Conservation (phyloP, 768 basidiomycete species). For the Termitomyces sp. region DNA sequence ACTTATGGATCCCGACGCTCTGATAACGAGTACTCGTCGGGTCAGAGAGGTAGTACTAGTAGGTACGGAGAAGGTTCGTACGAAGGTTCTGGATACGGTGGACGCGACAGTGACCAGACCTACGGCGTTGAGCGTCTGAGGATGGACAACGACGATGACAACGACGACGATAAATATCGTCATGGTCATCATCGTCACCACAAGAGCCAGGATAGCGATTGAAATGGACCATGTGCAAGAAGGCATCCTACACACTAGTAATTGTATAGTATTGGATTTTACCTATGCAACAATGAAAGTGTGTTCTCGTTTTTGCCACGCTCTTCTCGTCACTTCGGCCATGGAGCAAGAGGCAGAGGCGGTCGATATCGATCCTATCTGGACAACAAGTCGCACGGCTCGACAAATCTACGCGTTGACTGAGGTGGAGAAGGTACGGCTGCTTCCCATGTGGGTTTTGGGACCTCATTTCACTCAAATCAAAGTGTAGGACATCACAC, state of each 20-base stretch:
- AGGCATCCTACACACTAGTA: background rate
- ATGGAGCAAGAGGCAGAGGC: slow-evolving; percentile 33
- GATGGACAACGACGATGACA: slow-evolving; percentile 32
- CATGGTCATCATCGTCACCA: slow-evolving; percentile 12
- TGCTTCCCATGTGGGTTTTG: background rate
- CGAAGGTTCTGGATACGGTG: slow-evolving; percentile 11
- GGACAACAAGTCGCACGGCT: slow-evolving; percentile 77
- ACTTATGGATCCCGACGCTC: slow-evolving; percentile 5
- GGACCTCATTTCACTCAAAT: background rate
- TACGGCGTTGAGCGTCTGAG: slow-evolving; percentile 51
- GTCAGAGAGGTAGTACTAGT: slow-evolving; percentile 14
- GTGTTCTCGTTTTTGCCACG: slow-evolving; percentile 2
- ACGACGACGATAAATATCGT: slow-evolving; percentile 18
- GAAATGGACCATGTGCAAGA: background rate
- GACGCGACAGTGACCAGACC: slow-evolving; percentile 33
- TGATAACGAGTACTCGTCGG: slow-evolving; percentile 8
- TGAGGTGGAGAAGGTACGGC: slow-evolving; percentile 70
- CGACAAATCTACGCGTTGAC: slow-evolving; percentile 78
- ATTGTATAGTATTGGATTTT: background rate
- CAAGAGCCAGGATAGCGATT: slow-evolving; percentile 14
- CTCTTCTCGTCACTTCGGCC: background rate
- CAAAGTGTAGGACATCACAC: slow-evolving; percentile 65
- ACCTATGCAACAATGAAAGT: background rate
- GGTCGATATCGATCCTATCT: slow-evolving; percentile 70
- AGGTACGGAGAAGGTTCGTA: slow-evolving; percentile 12